These are phyloP conservation scores for Harringtonia aguacate DNA, from an alignment of 2,329 filamentous ascomycete species.

Conservation along the genomic window DNA sequence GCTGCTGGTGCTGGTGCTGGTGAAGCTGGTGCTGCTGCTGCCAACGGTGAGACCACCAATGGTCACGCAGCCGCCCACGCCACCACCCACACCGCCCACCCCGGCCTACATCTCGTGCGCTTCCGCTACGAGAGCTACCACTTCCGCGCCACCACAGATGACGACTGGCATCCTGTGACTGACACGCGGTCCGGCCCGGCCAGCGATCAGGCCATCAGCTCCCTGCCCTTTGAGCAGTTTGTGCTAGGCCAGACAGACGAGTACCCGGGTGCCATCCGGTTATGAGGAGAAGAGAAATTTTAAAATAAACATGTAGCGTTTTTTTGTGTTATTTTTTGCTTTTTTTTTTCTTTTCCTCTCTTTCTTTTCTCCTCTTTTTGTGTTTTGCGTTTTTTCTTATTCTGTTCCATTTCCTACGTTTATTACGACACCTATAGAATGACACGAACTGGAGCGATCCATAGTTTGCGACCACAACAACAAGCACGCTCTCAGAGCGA, in stretches of 20 bases:
- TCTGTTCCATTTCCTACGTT: neutral
- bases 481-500: too few relatives aligned
- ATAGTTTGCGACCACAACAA: neutral
- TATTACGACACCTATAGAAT: conserved; percentile 1
- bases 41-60: too few relatives aligned
- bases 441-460: conserved; percentile 1
- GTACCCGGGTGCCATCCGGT: conserved; percentile 18
- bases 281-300: neutral
- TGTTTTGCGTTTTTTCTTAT: neutral
- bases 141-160: conserved; percentile 30
- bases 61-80: too few relatives aligned
- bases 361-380: neutral
- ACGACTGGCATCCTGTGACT: conserved; percentile 23
- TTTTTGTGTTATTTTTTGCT: neutral
- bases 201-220: conserved; percentile 23
- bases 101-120: neutral
- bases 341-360: neutral
- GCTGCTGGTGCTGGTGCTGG: too few relatives aligned
- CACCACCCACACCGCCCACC: too few relatives aligned
- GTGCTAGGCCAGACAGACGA: conserved; percentile 16
- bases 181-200: conserved; percentile 3
- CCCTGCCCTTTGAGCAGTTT: neutral
- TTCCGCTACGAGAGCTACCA: conserved; percentile 25
- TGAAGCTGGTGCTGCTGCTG: too few relatives aligned
- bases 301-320: too few relatives aligned